Percentiles rank a stretch among this genome's conserved stretches.
These are phyloP conservation scores for Cercospora sesami DNA, from an alignment of 2,329 filamentous ascomycete genomes.

Conservation along the genomic window DNA sequence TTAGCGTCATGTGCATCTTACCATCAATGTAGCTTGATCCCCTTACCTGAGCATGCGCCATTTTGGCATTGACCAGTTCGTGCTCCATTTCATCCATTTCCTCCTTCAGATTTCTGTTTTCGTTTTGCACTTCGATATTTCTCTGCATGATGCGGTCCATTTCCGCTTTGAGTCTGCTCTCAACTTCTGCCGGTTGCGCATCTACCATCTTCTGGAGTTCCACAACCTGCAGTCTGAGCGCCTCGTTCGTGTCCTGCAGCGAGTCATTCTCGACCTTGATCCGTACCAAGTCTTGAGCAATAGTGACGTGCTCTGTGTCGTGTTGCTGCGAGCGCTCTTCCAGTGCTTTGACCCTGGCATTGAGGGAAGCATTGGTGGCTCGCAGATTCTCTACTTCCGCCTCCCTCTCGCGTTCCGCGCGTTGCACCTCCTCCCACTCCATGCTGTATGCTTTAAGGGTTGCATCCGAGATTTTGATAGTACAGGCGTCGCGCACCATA, in stretches of 20 bases:
- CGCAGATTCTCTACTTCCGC: constrained; percentile 74
- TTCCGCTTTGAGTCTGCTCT: constrained; percentile 72
- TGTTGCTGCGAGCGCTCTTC: constrained; percentile 86
- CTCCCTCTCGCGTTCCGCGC: constrained; percentile 78
- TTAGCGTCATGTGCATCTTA: constrained; percentile 14
- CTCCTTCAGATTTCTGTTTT: constrained; percentile 85
- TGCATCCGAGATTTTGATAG: constrained; percentile 79
- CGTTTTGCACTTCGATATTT: constrained; percentile 89
- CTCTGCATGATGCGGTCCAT: constrained; percentile 90
- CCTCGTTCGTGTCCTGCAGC: constrained; percentile 85
- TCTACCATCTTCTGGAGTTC: constrained; percentile 86
- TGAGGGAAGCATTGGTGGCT: constrained; percentile 64
- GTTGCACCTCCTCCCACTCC: constrained; percentile 92
- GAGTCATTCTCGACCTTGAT: constrained; percentile 93
- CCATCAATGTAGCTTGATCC: neutral
- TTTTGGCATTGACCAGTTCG: constrained; percentile 87
- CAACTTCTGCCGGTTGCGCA: constrained; percentile 84
- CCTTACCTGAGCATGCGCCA: constrained; percentile 91
- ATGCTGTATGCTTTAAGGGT: constrained; percentile 75
- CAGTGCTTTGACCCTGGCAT: constrained; percentile 75
- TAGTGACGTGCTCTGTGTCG: constrained; percentile 84
- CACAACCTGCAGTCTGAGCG: constrained; percentile 76
- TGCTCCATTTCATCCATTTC: constrained; percentile 90
- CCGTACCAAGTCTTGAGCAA: constrained; percentile 87
- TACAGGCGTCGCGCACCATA: constrained; percentile 88